Evolutionary conservation across 208 protist species (phyloP), one percentile per base, ranked within the genome.

Genomic region (Angomonas deanei): DNA sequence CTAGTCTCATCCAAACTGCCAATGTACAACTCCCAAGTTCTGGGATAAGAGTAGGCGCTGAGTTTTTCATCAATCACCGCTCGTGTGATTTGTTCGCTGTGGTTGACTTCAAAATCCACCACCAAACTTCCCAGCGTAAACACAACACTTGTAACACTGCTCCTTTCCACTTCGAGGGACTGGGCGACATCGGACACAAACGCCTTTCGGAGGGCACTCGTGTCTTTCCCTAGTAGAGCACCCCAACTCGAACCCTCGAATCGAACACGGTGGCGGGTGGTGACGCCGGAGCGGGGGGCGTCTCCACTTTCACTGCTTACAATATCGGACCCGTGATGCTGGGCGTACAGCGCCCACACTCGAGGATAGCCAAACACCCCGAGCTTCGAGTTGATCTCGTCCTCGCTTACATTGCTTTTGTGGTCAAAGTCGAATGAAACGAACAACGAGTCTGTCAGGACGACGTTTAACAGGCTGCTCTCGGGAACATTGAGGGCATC

Each of bases 211-310:
- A 86, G 64, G 17, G 64, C 38, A 15, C 15, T 34, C 50, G 53
- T 46, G 26, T 62, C 36, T 0, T 67, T 54, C n/a, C 64, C 46
- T 13, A 74, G 21, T 15, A 79, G 47, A 0, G 30, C 15, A 19
- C 67, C 60, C 66, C 76, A 86, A n/a, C 66, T 58, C 4, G 71
- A 59, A 17, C 83, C 79, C 2, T 78, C 58, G 32, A 86, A 74
- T 21, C 54, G 36, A 4, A 81, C 73, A 47, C 71, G 62, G 66
- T 84, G 83, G 10, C 42, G 64, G 10, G 70, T 84, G 11, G 74
- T 68, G 11, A 77, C 46, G 3, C 17, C 31, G 23, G n/a, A n/a
- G n/a, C n/a, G n/a, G n/a, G n/a, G n/a, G n/a, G n/a, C n/a, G n/a
- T n/a, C n/a, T n/a, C n/a, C n/a, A n/a, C n/a, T n/a, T n/a, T n/a